These are phyloP conservation scores for Elasticomyces elasticus DNA, from an alignment of 495 filamentous ascomycete genomes.

Conservation along the genomic window DNA sequence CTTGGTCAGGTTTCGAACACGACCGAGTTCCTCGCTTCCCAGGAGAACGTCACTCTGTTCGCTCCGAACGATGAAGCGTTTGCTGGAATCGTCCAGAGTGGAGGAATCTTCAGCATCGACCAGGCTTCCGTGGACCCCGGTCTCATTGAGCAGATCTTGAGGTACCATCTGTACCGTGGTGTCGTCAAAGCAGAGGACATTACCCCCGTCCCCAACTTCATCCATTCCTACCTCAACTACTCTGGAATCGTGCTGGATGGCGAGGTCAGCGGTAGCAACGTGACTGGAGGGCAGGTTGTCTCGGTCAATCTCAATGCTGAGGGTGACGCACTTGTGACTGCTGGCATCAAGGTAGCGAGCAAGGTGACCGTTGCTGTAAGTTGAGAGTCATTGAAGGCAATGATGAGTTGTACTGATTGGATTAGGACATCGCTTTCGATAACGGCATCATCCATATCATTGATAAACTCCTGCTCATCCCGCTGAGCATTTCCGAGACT, in stretches of 20 bases:
- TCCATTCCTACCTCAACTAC: neutral
- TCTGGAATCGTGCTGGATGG: neutral
- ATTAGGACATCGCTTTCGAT: slow-evolving; percentile 12
- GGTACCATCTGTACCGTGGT: slow-evolving; percentile 4
- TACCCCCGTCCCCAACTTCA: neutral
- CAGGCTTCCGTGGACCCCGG: neutral
- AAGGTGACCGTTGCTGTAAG: neutral
- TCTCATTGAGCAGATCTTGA: neutral
- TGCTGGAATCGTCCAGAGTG: neutral
- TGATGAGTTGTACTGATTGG: neutral
- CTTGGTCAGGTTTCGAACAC: neutral
- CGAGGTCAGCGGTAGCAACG: slow-evolving; percentile 3
- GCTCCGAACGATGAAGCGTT: slow-evolving; percentile 14
- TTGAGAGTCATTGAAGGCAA: neutral
- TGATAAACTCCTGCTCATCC: slow-evolving; percentile 23
- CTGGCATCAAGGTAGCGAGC: slow-evolving; percentile 1
- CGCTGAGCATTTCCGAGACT: slow-evolving; percentile 20
- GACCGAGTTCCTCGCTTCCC: neutral
- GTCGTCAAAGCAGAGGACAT: neutral
- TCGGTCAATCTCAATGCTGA: neutral
- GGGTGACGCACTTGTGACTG: neutral
- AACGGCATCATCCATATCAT: slow-evolving; percentile 28
- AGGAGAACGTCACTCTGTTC: slow-evolving; percentile 12
- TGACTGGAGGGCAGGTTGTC: slow-evolving; percentile 8
- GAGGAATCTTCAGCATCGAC: slow-evolving; percentile 4